These are phyloP conservation scores for Balamuthia mandrillaris DNA, from an alignment of 208 protist genomes.

Conservation along the genomic window DNA sequence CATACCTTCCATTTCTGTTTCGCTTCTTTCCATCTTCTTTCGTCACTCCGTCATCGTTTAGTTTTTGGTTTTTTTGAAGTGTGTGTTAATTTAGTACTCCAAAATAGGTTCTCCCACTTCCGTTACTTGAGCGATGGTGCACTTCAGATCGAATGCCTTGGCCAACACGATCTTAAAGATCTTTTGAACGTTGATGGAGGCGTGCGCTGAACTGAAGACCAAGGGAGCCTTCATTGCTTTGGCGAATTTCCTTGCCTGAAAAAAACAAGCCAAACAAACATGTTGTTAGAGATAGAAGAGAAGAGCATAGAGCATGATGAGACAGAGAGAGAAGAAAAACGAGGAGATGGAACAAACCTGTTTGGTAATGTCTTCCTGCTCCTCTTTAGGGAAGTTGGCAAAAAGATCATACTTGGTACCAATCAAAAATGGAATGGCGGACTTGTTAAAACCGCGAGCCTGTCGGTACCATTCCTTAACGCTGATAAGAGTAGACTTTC, in stretches of 20 bases:
- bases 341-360: too few relatives aligned
- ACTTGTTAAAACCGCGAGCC: slow-evolving; percentile 81
- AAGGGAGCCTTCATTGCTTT: slow-evolving; percentile 84
- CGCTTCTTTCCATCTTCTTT: background rate
- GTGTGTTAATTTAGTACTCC: slow-evolving; percentile 60
- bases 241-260: slow-evolving; percentile 78
- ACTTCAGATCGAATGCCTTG: slow-evolving; percentile 79
- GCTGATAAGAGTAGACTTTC: slow-evolving; percentile 74
- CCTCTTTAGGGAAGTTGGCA: slow-evolving; percentile 60
- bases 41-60: background rate
- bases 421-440: slow-evolving; percentile 80
- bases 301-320: background rate
- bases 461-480: slow-evolving; percentile 86
- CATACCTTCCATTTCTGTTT: background rate
- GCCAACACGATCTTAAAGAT: slow-evolving; percentile 85
- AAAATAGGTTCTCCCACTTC: slow-evolving; percentile 75
- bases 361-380: slow-evolving; percentile 76
- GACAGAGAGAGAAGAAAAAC: background rate
- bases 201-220: slow-evolving; percentile 79
- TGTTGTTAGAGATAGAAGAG: background rate
- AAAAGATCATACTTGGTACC: slow-evolving; percentile 88
- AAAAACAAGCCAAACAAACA: background rate
- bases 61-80: background rate
- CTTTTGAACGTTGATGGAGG: slow-evolving; percentile 82
- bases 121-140: slow-evolving; percentile 64